phyloP scores from a whole-genome alignment of 306 rosid genomes.

The Fragaria iinumae region DNA sequence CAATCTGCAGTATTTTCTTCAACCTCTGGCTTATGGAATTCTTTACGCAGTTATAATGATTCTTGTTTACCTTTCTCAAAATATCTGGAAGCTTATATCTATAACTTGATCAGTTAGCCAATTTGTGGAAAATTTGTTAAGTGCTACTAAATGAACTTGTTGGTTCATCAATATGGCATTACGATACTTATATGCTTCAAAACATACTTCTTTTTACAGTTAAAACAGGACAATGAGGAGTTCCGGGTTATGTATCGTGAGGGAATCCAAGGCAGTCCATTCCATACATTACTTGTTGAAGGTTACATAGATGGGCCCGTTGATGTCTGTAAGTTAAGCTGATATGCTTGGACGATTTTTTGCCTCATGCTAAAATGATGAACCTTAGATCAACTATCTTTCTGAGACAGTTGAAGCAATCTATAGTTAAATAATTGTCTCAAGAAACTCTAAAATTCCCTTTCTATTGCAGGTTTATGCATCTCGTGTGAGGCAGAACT shows the following conservation, averaged over 20 bases:
- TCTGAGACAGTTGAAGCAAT: background rate
- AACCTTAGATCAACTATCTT: slow-evolving; percentile 9
- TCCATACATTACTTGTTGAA: slow-evolving; percentile 82
- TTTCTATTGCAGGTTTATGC: slow-evolving; percentile 70
- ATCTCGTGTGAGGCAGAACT: slow-evolving; percentile 73
- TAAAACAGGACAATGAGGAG: slow-evolving; percentile 88
- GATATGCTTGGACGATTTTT: slow-evolving; percentile 9
- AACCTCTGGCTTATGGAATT: slow-evolving; percentile 17
- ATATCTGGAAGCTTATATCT: background rate
- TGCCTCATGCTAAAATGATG: slow-evolving; percentile 4
- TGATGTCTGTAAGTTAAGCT: slow-evolving; percentile 71
- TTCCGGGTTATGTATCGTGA: slow-evolving; percentile 94
- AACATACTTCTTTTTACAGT: slow-evolving; percentile 49
- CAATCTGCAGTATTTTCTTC: slow-evolving; percentile 19
- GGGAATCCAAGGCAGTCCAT: slow-evolving; percentile 84
- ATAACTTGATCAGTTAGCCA: too few relatives aligned
- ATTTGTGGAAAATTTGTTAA: background rate
- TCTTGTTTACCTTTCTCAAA: background rate
- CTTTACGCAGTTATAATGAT: background rate
- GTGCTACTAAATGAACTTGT: background rate
- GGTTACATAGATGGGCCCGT: slow-evolving; percentile 88
- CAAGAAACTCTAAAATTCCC: slow-evolving; percentile 17
- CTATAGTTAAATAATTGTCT: background rate
- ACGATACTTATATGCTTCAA: background rate
- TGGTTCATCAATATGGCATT: background rate